Conservation (phyloP, 257 asterid genomes). For the Scutellaria minor region DNA sequence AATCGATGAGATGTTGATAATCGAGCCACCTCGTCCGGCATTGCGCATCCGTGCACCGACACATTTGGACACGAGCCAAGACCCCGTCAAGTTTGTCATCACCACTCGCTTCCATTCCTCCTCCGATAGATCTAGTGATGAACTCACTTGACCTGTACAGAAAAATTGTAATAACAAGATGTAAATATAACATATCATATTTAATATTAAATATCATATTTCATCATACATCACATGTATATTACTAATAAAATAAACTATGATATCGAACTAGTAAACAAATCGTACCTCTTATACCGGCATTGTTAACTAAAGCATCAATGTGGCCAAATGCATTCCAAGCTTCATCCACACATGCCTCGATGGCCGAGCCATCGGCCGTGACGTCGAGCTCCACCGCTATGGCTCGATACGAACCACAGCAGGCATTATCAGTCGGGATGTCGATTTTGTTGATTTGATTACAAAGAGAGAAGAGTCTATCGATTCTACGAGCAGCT, state of each 20-base stretch:
- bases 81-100: conserved; percentile 32
- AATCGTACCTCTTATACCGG: conserved; percentile 26
- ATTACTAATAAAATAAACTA: too few relatives aligned
- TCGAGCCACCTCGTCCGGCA: conserved; percentile 27
- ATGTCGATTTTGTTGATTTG: conserved; percentile 24
- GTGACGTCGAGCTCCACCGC: conserved; percentile 37
- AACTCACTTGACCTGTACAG: conserved; percentile 10
- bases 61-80: conserved; percentile 32
- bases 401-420: conserved; percentile 9
- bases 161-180: too few relatives aligned
- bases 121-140: conserved; percentile 18
- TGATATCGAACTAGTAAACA: too few relatives aligned
- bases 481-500: conserved; percentile 15
- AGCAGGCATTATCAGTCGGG: not conserved
- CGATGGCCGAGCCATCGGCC: not conserved
- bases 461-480: conserved; percentile 28
- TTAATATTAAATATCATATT: too few relatives aligned
- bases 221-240: too few relatives aligned
- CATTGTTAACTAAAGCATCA: conserved; percentile 36
- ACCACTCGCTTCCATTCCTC: conserved; percentile 31
- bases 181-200: too few relatives aligned
- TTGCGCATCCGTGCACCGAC: conserved; percentile 28
- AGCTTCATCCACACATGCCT: conserved; percentile 13
- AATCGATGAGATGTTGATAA: conserved; percentile 33
- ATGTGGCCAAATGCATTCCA: conserved; percentile 38